Base-by-base conservation (phyloP, 2,329 filamentous ascomycete genomes). In the Penicillium glabrum region DNA sequence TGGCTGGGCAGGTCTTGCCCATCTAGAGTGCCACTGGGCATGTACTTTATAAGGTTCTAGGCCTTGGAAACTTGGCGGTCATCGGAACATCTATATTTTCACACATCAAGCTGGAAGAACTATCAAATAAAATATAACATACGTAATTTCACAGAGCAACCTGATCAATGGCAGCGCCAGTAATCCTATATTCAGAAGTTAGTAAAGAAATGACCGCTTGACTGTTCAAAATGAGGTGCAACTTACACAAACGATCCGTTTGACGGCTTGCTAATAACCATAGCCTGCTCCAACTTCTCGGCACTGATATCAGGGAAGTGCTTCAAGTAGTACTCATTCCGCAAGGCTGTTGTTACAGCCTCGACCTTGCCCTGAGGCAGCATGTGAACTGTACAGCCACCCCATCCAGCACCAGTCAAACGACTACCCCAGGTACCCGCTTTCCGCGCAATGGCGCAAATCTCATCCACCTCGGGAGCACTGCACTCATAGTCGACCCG, bases 351-450 rank as follows among this genome's bases (percentile, higher is more conserved):
- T 72, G 85, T 91, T 23, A 99, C 90, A 26, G 80, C 84, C 5
- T 88, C 86, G 0, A 97, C 89, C 75, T 89, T 93, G 68, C 91
- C 84, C 56, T 86, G 89, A 0, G 93, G 89, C 51, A 98, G 89
- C 56, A 99, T 83, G 77, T 99, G 95, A 56, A 99, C 93, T 59
- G 86, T 95, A 78, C 95, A 98, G 2, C 95, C 95, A 60, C 95
- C 95, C 95, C 95, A 99, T 3, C 95, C 95, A 0, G 95, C 95
- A 39, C 95, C 95, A 0, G 93, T 98, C 65, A 97, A 78, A 26
- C 93, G 82, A 65, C 89, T 92, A 27, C 93, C 95, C 71, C 91
- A 92, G 19, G 90, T 86, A 2, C 95, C 95, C 1, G 90, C 90
- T 16, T 80, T 81, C 27, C 87, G 82, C 0, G 93, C 93, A 63